Evolutionary conservation across 495 filamentous ascomycete genomes (phyloP).

Genomic region (Evernia prunastri): DNA sequence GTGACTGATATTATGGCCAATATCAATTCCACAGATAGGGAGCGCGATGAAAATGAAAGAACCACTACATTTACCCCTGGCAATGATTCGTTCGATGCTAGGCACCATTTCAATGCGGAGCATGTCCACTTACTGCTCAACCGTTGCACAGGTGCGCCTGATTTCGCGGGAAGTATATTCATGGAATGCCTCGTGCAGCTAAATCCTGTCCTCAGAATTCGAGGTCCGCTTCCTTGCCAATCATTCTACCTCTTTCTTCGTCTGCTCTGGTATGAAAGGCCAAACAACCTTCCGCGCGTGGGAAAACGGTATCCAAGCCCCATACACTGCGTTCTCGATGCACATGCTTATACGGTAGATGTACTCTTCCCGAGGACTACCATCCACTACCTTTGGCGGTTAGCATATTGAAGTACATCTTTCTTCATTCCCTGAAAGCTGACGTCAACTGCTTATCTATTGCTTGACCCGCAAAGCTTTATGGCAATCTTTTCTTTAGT

Average conservation of each 20-base stretch:
- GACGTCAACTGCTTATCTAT: constrained; percentile 40
- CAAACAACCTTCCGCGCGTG: constrained; percentile 56
- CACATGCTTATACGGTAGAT: constrained; percentile 61
- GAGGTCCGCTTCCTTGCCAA: constrained; percentile 18
- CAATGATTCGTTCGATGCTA: background rate
- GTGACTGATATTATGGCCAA: background rate
- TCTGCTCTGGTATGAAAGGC: constrained; percentile 44
- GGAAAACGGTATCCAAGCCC: constrained; percentile 46
- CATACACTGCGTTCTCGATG: constrained; percentile 51
- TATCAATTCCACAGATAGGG: background rate
- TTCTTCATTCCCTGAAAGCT: constrained; percentile 20
- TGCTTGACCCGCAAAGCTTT: constrained; percentile 39
- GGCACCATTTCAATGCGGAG: background rate
- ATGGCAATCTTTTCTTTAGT: constrained; percentile 29
- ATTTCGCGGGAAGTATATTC: background rate
- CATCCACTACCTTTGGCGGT: constrained; percentile 39
- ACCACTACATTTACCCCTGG: background rate
- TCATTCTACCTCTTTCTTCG: constrained; percentile 7
- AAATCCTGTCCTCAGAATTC: constrained; percentile 13
- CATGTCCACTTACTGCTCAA: background rate
- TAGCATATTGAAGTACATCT: constrained; percentile 52
- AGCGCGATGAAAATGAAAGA: background rate
- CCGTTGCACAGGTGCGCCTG: background rate
- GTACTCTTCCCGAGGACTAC: constrained; percentile 54
- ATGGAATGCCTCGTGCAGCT: background rate